phyloP scores from a whole-genome alignment of 1,139 yeast species.

The Blastobotrys persicus region DNA sequence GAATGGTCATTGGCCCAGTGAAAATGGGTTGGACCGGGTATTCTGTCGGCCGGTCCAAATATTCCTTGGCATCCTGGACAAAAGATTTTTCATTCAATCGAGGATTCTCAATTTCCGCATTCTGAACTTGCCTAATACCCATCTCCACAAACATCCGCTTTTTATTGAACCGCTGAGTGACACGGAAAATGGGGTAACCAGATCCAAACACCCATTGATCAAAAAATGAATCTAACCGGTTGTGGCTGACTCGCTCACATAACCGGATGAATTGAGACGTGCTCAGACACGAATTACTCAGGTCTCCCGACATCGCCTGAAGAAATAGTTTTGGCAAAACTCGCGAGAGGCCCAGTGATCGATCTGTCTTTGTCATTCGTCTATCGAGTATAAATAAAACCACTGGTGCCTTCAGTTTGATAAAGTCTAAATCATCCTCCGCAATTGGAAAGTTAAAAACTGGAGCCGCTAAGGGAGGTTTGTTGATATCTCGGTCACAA shows the following conservation, averaged over 20 bases:
- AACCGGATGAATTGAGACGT: constrained; percentile 85
- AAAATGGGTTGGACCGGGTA: constrained; percentile 32
- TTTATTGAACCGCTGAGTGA: constrained; percentile 88
- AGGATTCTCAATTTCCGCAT: constrained; percentile 49
- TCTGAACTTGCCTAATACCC: constrained; percentile 88
- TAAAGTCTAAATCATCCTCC: constrained; percentile 57
- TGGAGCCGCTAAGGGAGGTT: constrained; percentile 74
- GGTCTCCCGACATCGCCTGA: constrained; percentile 95
- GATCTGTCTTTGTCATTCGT: constrained; percentile 94
- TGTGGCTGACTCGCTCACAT: constrained; percentile 91
- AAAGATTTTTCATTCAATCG: constrained; percentile 42
- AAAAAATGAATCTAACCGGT: constrained; percentile 77
- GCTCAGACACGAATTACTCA: constrained; percentile 73
- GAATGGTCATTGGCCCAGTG: constrained; percentile 89
- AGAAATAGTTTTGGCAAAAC: constrained; percentile 88
- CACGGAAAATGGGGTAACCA: constrained; percentile 85
- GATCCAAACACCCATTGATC: constrained; percentile 90
- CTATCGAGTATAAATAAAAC: constrained; percentile 82
- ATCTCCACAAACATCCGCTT: constrained; percentile 92
- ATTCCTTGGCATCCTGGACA: constrained; percentile 41
- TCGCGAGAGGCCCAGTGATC: constrained; percentile 86
- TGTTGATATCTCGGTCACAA: constrained; percentile 73
- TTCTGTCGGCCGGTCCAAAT: constrained; percentile 21
- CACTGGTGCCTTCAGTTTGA: constrained; percentile 78
- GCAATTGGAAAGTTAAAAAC: constrained; percentile 67